These are phyloP conservation scores for Nigrospora oryzae DNA, from an alignment of 2,329 filamentous ascomycete species.

Conservation along the genomic window DNA sequence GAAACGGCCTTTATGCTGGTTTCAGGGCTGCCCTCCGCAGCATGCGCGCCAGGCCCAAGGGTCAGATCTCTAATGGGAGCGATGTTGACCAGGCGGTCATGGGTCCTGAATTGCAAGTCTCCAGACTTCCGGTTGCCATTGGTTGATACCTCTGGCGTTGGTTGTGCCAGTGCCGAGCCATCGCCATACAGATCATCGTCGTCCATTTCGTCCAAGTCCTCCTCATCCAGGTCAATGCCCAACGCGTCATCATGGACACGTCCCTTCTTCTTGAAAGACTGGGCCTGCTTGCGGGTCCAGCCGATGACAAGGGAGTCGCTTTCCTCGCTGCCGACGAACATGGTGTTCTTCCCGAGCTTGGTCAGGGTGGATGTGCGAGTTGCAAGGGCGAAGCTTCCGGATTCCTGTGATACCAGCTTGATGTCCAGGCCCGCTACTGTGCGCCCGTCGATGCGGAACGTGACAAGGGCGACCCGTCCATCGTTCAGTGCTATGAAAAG, in stretches of 20 bases:
- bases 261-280: slow-evolving; percentile 54
- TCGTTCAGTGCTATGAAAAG: slow-evolving; percentile 73
- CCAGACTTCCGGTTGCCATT: slow-evolving; percentile 41
- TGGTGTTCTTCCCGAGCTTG: slow-evolving; percentile 54
- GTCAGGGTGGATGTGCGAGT: slow-evolving; percentile 61
- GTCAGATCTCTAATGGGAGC: slow-evolving; percentile 72
- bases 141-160: slow-evolving; percentile 18
- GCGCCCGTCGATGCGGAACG: slow-evolving; percentile 81
- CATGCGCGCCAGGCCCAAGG: slow-evolving; percentile 48
- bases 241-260: slow-evolving; percentile 47
- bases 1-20: slow-evolving; percentile 35
- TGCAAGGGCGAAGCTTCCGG: slow-evolving; percentile 54
- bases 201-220: slow-evolving; percentile 49
- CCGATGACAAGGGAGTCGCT: slow-evolving; percentile 74
- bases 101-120: slow-evolving; percentile 64
- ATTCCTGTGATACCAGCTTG: slow-evolving; percentile 51
- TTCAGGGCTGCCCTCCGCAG: slow-evolving; percentile 27
- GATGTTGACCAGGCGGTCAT: slow-evolving; percentile 70
- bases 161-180: slow-evolving; percentile 31
- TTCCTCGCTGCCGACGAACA: slow-evolving; percentile 83
- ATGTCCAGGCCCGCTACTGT: slow-evolving; percentile 84
- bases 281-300: slow-evolving; percentile 61
- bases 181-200: slow-evolving; percentile 60
- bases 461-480: slow-evolving; percentile 66
- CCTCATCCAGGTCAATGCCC: slow-evolving; percentile 40